These are phyloP conservation scores for Besnoitia besnoiti DNA, from an alignment of 169 alveolate species.

Conservation along the genomic window DNA sequence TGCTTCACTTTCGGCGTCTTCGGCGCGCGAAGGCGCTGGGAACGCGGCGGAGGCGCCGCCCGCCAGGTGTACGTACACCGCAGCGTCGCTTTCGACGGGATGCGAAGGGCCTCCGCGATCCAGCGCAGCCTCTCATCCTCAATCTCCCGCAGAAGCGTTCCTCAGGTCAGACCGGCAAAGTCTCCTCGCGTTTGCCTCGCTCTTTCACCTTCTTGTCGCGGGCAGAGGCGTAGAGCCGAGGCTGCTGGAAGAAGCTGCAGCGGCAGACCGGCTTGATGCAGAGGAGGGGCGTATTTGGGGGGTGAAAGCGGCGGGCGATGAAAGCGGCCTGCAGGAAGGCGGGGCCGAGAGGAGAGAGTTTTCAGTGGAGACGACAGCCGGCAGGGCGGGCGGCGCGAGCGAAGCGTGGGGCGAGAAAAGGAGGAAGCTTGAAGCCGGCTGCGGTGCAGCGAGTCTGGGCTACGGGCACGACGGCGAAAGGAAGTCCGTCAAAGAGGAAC, in stretches of 20 bases:
- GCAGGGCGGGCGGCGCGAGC: background rate
- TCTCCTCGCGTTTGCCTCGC: background rate
- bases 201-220: constrained; percentile 8
- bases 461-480: too few species aligned
- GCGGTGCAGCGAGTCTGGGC: background rate
- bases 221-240: background rate
- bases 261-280: background rate
- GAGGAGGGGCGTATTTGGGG: background rate
- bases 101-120: background rate
- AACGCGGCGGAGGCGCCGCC: too few species aligned
- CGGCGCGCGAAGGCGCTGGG: background rate
- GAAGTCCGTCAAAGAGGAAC: too few species aligned
- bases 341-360: background rate
- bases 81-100: background rate
- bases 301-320: background rate
- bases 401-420: background rate
- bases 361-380: background rate
- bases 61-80: background rate
- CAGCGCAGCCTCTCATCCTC: background rate
- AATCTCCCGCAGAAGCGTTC: background rate
- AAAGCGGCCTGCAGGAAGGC: background rate
- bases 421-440: background rate
- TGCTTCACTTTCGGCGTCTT: background rate
- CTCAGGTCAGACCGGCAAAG: background rate
- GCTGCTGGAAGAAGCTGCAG: background rate